phyloP scores from a whole-genome alignment of 1,284 basidiomycete species.

The Sphaerobolus stellatus region DNA sequence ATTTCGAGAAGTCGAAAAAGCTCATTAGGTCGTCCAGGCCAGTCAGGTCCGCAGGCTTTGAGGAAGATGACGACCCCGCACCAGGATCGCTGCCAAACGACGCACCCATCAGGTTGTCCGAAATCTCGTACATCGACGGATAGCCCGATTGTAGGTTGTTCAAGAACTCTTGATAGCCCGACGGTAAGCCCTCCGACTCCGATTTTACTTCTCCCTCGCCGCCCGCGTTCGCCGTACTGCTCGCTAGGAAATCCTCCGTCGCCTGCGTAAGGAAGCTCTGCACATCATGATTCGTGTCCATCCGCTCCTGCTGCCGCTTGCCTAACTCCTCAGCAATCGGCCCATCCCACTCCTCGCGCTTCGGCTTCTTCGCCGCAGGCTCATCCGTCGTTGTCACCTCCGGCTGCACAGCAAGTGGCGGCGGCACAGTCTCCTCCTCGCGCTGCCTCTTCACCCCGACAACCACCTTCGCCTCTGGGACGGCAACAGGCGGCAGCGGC shows the following conservation, averaged over 20 bases:
- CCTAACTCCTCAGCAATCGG: slow-evolving; percentile 50
- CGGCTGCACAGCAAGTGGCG: background rate
- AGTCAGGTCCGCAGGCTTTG: background rate
- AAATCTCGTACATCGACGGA: slow-evolving; percentile 4
- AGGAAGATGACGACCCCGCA: background rate
- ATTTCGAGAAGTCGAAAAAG: slow-evolving; percentile 69
- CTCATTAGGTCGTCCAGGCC: slow-evolving; percentile 22
- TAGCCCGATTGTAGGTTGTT: too few species aligned
- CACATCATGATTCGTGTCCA: slow-evolving; percentile 67
- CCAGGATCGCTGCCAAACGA: background rate
- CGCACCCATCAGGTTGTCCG: slow-evolving; percentile 3
- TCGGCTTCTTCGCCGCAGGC: slow-evolving; percentile 67
- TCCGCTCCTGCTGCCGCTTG: slow-evolving; percentile 54
- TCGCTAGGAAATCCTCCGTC: slow-evolving; percentile 40
- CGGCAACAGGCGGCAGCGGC: background rate
- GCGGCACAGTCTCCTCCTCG: slow-evolving; percentile 8
- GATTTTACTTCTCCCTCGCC: too few species aligned
- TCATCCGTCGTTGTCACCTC: slow-evolving; percentile 22
- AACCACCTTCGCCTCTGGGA: background rate
- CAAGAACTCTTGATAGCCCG: slow-evolving; percentile 8
- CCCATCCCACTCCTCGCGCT: slow-evolving; percentile 60
- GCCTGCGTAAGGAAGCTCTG: slow-evolving; percentile 60
- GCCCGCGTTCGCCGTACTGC: slow-evolving; percentile 22
- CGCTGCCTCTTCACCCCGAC: slow-evolving; percentile 1
- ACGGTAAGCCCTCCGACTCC: slow-evolving; percentile 7